Evolutionary conservation across 306 rosid genomes (phyloP).

Genomic region (Dryas drummondii): DNA sequence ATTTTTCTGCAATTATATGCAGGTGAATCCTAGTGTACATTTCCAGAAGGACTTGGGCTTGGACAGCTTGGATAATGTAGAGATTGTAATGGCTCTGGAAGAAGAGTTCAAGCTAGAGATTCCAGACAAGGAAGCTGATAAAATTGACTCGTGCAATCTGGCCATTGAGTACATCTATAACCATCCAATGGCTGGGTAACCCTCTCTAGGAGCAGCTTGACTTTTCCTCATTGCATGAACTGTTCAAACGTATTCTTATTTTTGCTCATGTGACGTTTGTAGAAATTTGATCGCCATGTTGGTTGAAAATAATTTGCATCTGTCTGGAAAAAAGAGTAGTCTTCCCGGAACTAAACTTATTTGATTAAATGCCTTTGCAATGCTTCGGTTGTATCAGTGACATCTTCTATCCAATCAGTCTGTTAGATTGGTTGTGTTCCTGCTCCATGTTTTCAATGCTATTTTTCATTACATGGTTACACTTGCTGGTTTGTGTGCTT

Average conservation of each 20-base stretch:
- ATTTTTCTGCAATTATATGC: slow-evolving; percentile 24
- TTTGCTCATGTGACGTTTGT: slow-evolving; percentile 25
- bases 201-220: neutral
- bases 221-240: slow-evolving; percentile 9
- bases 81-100: slow-evolving; percentile 93
- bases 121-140: slow-evolving; percentile 92
- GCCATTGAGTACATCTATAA: slow-evolving; percentile 87
- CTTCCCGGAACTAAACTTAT: slow-evolving; percentile 19
- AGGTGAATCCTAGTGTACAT: slow-evolving; percentile 81
- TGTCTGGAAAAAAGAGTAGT: slow-evolving; percentile 32
- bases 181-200: slow-evolving; percentile 87
- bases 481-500: neutral
- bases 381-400: slow-evolving; percentile 5
- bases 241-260: slow-evolving; percentile 21
- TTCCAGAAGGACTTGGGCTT: slow-evolving; percentile 91
- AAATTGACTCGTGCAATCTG: slow-evolving; percentile 70
- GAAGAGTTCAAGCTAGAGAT: slow-evolving; percentile 98
- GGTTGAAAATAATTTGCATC: slow-evolving; percentile 52
- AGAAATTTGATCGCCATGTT: slow-evolving; percentile 26
- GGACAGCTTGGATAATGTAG: slow-evolving; percentile 98
- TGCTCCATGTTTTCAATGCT: neutral
- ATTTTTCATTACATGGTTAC: neutral
- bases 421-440: slow-evolving; percentile 13
- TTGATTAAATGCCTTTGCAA: neutral
- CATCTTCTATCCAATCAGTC: neutral